These are phyloP conservation scores for Cicer bijugum DNA, from an alignment of 306 rosid genomes.

Conservation along the genomic window DNA sequence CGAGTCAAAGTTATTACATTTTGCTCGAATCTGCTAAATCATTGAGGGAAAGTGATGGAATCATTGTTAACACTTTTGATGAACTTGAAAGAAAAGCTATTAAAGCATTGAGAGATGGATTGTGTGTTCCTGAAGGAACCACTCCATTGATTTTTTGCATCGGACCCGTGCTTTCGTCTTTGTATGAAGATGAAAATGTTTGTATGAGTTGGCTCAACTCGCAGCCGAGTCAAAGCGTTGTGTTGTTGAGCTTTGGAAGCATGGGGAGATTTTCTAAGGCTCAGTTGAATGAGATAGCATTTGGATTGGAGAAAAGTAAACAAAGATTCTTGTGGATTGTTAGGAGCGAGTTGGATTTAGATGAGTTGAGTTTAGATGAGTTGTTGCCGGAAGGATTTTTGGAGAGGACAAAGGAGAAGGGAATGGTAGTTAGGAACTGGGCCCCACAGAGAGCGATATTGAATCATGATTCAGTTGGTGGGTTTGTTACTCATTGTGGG, in stretches of 20 bases:
- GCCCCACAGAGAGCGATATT: constrained; percentile 59
- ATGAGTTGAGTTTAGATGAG: too few relatives aligned
- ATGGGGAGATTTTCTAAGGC: too few relatives aligned
- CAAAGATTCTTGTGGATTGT: too few relatives aligned
- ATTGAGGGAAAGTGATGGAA: constrained; percentile 17
- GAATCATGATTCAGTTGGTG: constrained; percentile 23
- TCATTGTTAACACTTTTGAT: constrained; percentile 26
- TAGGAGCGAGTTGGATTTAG: too few relatives aligned
- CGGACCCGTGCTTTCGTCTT: constrained; percentile 47
- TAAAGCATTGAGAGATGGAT: constrained; percentile 39
- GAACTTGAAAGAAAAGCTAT: constrained; percentile 4
- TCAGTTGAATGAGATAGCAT: too few relatives aligned
- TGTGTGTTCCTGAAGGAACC: constrained; percentile 24
- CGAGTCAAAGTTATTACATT: not conserved
- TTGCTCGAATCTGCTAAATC: not conserved
- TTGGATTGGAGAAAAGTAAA: too few relatives aligned
- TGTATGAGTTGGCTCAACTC: too few relatives aligned
- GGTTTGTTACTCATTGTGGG: not conserved
- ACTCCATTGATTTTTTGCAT: constrained; percentile 44
- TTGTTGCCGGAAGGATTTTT: too few relatives aligned
- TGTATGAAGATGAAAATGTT: not conserved
- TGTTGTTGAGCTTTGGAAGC: too few relatives aligned
- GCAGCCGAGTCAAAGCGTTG: too few relatives aligned
- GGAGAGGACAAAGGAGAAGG: not conserved
- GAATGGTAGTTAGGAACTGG: constrained; percentile 49